Evolutionary conservation across 2,329 filamentous ascomycete species (phyloP).

Genomic region (Ophiocordyceps camponoti-leonardi): DNA sequence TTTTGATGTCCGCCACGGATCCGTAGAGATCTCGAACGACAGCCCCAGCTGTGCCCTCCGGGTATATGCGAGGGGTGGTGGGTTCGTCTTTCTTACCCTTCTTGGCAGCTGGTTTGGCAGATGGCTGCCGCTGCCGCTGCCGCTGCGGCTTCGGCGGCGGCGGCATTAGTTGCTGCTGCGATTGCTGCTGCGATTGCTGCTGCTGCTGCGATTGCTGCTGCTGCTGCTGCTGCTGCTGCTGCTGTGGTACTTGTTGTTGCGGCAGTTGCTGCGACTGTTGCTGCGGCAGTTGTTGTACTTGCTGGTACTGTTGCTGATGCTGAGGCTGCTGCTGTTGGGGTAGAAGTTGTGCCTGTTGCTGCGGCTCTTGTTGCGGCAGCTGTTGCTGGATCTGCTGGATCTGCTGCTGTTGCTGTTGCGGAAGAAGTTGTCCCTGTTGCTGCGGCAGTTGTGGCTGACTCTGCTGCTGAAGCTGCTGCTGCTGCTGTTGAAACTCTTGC

Average conservation of each 20-base stretch:
- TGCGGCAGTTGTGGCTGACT: background rate
- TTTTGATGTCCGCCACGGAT: constrained; percentile 20
- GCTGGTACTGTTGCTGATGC: background rate
- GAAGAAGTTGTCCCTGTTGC: background rate
- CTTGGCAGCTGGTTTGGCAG: background rate
- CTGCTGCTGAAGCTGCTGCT: background rate
- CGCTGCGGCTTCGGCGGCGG: background rate
- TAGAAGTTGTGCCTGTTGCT: background rate
- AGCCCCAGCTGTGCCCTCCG: background rate
- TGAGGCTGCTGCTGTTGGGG: background rate
- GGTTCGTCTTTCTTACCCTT: background rate
- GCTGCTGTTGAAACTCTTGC: background rate
- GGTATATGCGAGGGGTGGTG: background rate
- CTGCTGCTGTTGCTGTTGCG: background rate
- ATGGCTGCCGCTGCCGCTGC: background rate
- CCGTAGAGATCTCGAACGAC: background rate
- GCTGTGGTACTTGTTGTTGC: background rate
- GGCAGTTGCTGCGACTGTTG: background rate
- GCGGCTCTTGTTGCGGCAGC: background rate
- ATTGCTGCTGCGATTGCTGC: background rate
- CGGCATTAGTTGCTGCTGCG: background rate
- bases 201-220: background rate
- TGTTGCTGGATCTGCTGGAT: background rate
- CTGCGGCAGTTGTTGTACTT: background rate
- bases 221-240: background rate